Evolutionary conservation across 441 rosid species (phyloP).

Genomic region (Populus hybrid): DNA sequence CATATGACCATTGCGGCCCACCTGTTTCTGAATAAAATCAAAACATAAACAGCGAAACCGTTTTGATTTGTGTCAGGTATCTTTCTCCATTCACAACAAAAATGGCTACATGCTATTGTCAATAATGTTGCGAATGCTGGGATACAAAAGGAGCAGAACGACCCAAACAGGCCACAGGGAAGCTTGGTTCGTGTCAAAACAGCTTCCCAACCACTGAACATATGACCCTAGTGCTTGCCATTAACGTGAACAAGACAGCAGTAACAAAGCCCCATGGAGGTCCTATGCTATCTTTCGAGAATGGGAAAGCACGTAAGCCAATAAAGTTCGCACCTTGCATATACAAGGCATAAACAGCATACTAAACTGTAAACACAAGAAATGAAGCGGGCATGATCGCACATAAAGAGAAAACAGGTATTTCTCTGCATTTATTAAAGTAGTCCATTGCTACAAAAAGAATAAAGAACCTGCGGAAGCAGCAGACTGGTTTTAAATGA

Average conservation of each 20-base stretch:
- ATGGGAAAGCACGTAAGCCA: too few species aligned
- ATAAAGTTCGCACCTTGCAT: too few species aligned
- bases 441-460: conserved; percentile 46
- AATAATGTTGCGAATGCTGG: background rate
- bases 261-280: too few species aligned
- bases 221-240: background rate
- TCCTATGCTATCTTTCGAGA: too few species aligned
- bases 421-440: conserved; percentile 38
- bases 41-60: background rate
- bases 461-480: conserved; percentile 49
- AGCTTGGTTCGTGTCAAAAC: background rate
- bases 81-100: background rate
- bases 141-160: background rate
- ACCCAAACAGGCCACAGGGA: background rate
- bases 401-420: conserved; percentile 1
- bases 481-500: conserved; percentile 28
- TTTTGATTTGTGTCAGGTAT: background rate
- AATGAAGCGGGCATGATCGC: background rate
- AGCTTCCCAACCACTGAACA: background rate
- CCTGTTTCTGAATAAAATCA: background rate
- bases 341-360: too few species aligned
- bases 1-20: background rate
- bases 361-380: background rate
- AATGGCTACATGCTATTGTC: background rate
- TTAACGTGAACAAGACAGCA: background rate